Percentiles rank a stretch among this genome's conserved stretches.
Evolutionary conservation across 116 monocot genomes (phyloP).

Genomic region (Posidonia oceanica): DNA sequence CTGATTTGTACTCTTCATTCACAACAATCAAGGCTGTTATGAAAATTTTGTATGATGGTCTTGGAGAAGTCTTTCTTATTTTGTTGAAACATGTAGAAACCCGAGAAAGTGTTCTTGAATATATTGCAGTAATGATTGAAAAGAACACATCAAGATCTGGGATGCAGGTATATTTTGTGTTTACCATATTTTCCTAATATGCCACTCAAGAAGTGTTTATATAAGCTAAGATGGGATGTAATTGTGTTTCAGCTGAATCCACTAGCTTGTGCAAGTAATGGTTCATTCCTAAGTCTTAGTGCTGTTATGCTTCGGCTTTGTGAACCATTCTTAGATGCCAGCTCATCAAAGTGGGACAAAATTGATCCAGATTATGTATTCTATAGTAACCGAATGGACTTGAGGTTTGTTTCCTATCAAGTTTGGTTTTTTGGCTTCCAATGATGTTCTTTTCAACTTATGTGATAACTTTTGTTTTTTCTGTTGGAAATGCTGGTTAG

Average conservation of each 20-base stretch:
- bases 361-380: slow-evolving; percentile 78
- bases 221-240: background rate
- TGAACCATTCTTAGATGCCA: slow-evolving; percentile 89
- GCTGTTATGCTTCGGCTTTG: slow-evolving; percentile 92
- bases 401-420: slow-evolving; percentile 26
- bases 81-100: slow-evolving; percentile 80
- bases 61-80: slow-evolving; percentile 55
- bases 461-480: slow-evolving; percentile 7
- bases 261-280: slow-evolving; percentile 63
- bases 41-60: slow-evolving; percentile 87
- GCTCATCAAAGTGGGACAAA: slow-evolving; percentile 65
- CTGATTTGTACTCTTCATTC: slow-evolving; percentile 78
- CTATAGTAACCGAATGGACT: slow-evolving; percentile 52
- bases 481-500: slow-evolving; percentile 17
- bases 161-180: slow-evolving; percentile 56
- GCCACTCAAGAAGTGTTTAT: background rate
- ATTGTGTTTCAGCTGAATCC: slow-evolving; percentile 44
- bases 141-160: slow-evolving; percentile 75
- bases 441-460: background rate
- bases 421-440: background rate
- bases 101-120: slow-evolving; percentile 76
- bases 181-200: slow-evolving; percentile 3
- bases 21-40: slow-evolving; percentile 76
- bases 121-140: slow-evolving; percentile 69
- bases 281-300: slow-evolving; percentile 93